Conservation (phyloP, 164 flowering plant genomes). For the Magnolia kwangsiensis region DNA sequence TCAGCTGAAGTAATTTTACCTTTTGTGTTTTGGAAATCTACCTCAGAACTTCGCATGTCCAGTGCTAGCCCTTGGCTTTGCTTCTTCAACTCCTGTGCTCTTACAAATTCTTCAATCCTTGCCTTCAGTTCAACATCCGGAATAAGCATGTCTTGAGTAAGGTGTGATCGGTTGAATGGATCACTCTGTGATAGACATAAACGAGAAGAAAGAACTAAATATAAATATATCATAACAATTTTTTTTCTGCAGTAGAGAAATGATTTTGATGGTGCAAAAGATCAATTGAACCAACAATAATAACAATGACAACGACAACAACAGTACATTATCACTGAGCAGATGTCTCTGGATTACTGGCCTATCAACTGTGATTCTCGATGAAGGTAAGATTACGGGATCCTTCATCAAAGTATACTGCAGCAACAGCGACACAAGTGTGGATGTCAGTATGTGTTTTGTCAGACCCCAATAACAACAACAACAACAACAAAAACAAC, state of each 20-base stretch:
- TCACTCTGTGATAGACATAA: slow-evolving; percentile 55
- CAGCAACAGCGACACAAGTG: slow-evolving; percentile 11
- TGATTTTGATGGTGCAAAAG: too few relatives aligned
- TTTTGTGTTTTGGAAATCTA: slow-evolving; percentile 33
- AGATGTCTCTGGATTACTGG: slow-evolving; percentile 95
- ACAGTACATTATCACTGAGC: slow-evolving; percentile 76
- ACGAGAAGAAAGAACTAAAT: not conserved
- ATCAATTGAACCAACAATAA: not conserved
- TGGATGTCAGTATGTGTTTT: not conserved
- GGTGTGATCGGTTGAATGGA: slow-evolving; percentile 95
- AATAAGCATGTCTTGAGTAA: slow-evolving; percentile 88
- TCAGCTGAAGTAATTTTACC: slow-evolving; percentile 42
- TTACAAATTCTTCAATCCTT: slow-evolving; percentile 72
- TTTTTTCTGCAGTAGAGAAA: not conserved
- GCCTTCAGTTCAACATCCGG: slow-evolving; percentile 69
- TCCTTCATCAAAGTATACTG: slow-evolving; percentile 98
- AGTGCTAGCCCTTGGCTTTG: slow-evolving; percentile 8
- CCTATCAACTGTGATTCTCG: slow-evolving; percentile 80
- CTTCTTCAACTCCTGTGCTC: slow-evolving; percentile 51
- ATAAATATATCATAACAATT: not conserved
- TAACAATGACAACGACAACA: not conserved
- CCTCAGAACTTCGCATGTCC: too few relatives aligned
- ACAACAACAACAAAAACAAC: too few relatives aligned
- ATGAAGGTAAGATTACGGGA: slow-evolving; percentile 94
- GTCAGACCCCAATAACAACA: not conserved